Evolutionary conservation across 768 basidiomycete species (phyloP), one percentile per base, ranked within the genome.

Genomic region (Trametes gibbosa): DNA sequence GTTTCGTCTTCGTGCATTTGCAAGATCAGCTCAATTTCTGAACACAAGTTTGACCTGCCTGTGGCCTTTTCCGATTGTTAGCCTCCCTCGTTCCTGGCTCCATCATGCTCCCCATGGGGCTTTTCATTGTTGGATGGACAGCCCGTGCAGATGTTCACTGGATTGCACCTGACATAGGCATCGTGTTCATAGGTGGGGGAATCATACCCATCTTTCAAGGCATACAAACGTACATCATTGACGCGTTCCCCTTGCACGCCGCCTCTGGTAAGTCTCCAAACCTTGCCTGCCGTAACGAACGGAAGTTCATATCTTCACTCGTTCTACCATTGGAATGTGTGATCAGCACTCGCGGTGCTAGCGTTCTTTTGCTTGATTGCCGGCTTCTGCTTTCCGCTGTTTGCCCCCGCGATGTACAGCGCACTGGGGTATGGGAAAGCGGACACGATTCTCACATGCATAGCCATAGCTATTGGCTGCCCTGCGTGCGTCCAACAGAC

Each of bases 381-480:
- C 1, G 90, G 89, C 0, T 90, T 89, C 54, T 83, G 78, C 0
- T 90, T 92, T 67, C 90, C 89, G 1, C 71, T 91, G 16, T 91
- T 91, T 63, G 87, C 85, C 4, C 83, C 86, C 24, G 73, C 79
- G 39, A 87, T 90, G 83, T 90, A 81, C 69, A 67, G 74, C 1
- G 72, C 74, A 13, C 73, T 90, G 1, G 89, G 88, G 2, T 86
- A 85, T 55, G 89, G 89, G 0, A 86, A 84, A 59, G 87, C 85
- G 5, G 71, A 84, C 59, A 86, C 87, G 0, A 76, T 90, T 1
- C 75, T 91, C 5, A 86, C 87, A 0, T 77, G 70, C 5, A 62
- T 80, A 1, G 75, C 83, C 1, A 79, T 90, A 43, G 78, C 69
- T 0, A 69, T 90, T 29, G 87, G 88, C n/a, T 82, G 82, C 63